Base-by-base conservation (phyloP, 257 asterid species). In the Solanum chmielewskii region DNA sequence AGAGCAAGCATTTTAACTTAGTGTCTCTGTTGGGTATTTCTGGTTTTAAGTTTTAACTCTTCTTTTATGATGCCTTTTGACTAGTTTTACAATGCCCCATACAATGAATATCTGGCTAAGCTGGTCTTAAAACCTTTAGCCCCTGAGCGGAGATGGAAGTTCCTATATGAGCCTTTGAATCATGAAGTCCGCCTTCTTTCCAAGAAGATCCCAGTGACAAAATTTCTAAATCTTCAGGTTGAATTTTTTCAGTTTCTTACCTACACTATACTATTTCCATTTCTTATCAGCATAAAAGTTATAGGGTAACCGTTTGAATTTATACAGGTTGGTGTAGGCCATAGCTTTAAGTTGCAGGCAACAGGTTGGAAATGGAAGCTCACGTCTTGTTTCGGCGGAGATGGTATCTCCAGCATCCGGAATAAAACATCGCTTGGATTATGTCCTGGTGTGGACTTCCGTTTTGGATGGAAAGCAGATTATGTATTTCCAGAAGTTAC, bases 301-400 rank as follows among this genome's bases (percentile, higher is more conserved):
- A 78, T 45, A 78, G 84, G 41, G 9, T 15, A 25, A 45, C 37
- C 39, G 44, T 31, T 77, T 66, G 29, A n/a, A 64, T 47, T 87
- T 75, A 49, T 87, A 88, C 93, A 97, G 99, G 97, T 97, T 82
- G 99, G 99, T 87, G 89, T 97, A 74, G 99, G 99, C 88, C 99
- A 97, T 91, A 95, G 96, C 93, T 97, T 97, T 92, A 93, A 91
- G 92, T 86, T 92, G 90, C 96, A 91, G 45, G 94, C 99, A 83
- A 97, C 98, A n/a, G 98, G 98, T 86, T 97, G 99, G 99, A 96
- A 97, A 92, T 97, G 99, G 99, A 97, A 95, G 93, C 96, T 97
- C 68, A 88, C 93, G 7, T 87, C 99, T 41, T 93, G 98, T 89
- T 91, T 95, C 37, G 99, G 98, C 59, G 99, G 97, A 39, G 98